These are phyloP conservation scores for Backusella circina DNA, from an alignment of 192 early-diverging fungal species.

Conservation along the genomic window DNA sequence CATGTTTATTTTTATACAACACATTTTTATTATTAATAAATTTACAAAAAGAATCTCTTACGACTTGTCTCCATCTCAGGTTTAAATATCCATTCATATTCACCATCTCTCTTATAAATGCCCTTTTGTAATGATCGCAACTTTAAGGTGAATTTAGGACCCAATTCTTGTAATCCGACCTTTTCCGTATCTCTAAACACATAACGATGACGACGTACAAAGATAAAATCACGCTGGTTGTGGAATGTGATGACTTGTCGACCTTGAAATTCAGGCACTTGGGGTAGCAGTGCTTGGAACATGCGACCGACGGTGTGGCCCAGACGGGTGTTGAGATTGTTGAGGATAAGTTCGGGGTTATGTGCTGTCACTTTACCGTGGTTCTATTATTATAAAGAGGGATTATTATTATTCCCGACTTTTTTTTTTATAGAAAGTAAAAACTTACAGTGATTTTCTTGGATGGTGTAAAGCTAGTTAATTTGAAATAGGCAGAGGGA, in stretches of 20 bases:
- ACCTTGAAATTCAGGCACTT: conserved; percentile 93
- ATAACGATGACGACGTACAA: conserved; percentile 95
- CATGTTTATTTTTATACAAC: background rate
- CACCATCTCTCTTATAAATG: conserved; percentile 89
- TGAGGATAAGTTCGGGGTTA: conserved; percentile 95
- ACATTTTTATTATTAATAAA: background rate
- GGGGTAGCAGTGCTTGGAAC: conserved; percentile 96
- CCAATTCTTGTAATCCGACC: conserved; percentile 91
- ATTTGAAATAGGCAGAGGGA: conserved; percentile 95
- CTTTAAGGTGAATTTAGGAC: conserved; percentile 93
- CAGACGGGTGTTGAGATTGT: conserved; percentile 94
- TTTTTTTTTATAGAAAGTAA: too few relatives aligned
- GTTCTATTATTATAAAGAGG: conserved; percentile 36
- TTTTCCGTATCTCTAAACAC: conserved; percentile 79
- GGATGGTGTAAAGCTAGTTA: conserved; percentile 74
- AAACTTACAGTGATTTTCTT: conserved; percentile 63
- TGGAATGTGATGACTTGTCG: conserved; percentile 95
- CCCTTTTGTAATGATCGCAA: conserved; percentile 95
- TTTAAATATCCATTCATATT: conserved; percentile 97
- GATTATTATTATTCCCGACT: background rate
- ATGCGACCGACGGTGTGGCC: conserved; percentile 96
- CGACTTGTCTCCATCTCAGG: conserved; percentile 90
- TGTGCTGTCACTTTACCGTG: conserved; percentile 78
- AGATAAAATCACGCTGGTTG: conserved; percentile 99
- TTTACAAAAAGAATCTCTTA: conserved; percentile 78